Evolutionary conservation across 1,284 basidiomycete genomes (phyloP), one percentile per base, ranked within the genome.

Genomic region (Leccinum discolor): DNA sequence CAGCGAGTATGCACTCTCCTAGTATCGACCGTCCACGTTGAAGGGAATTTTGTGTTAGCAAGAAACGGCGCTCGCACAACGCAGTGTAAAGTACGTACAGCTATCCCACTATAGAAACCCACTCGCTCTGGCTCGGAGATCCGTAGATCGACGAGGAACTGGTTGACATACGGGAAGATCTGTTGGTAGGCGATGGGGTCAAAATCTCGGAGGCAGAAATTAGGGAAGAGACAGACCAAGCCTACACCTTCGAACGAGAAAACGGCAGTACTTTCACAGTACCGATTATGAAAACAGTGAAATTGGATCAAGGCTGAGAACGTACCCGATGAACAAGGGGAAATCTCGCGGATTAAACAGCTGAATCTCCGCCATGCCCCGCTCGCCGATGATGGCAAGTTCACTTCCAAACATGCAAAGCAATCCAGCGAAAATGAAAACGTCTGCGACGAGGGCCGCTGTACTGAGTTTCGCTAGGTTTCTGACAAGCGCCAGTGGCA

Each of bases 221-320:
- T 32, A 26, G n/a, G 44, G 18, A 64, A 14, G 32, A n/a, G 44
- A 56, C 88, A 71, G 71, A 93, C 92, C 77, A 99, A 82, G 60
- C 98, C 97, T 70, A 99, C 95, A 16, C 97, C 97, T 79, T 99
- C 98, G 71, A 99, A 99, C 0, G 98, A 96, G 77, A 99, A 99
- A 23, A 99, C 97, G 4, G 97, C 97, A 16, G 98, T 99, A 26
- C 95, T 93, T 70, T 63, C 61, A 73, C 63, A 44, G 56, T 10
- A 40, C 62, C 42, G 29, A 64, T 14, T 69, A 60, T 21, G 59
- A 64, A 61, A 56, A 26, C 32, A 21, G 11, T 26, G 50, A 38
- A 63, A 62, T 38, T 58, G 10, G 47, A 32, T 62, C 16, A 16
- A 64, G 32, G 42, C 54, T 10, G 8, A 21, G 14, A 14, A 80